A percentile compares a stretch with the other conserved stretches of the same genome.
Evolutionary conservation across 2,329 filamentous ascomycete genomes (phyloP).

Genomic region (Chaetomium globosum): DNA sequence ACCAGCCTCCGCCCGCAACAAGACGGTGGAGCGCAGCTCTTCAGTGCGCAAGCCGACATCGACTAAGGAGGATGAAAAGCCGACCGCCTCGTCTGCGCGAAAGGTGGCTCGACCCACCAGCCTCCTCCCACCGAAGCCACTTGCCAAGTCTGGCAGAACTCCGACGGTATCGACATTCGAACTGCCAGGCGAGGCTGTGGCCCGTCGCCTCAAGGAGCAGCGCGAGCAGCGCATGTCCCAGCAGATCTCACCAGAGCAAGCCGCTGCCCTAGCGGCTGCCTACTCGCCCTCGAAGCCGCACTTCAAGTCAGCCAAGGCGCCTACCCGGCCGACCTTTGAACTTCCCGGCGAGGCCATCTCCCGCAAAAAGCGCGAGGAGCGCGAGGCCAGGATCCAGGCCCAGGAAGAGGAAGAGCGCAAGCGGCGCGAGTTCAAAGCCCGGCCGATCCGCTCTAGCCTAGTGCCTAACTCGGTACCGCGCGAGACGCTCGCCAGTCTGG

Average conservation of each 20-base stretch:
- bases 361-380: constrained; percentile 57
- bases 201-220: constrained; percentile 60
- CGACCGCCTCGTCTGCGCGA: constrained; percentile 36
- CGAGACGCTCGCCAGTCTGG: constrained; percentile 61
- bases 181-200: constrained; percentile 64
- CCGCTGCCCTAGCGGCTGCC: constrained; percentile 25
- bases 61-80: constrained; percentile 41
- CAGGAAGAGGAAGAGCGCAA: constrained; percentile 64
- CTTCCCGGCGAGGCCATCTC: constrained; percentile 65
- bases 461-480: constrained; percentile 51
- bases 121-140: constrained; percentile 51
- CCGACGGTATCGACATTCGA: constrained; percentile 61
- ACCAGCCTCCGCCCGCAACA: constrained; percentile 49
- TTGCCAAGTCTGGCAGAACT: constrained; percentile 57
- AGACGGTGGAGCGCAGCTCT: constrained; percentile 44
- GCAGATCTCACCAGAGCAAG: constrained; percentile 31
- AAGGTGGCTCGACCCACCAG: constrained; percentile 45
- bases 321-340: constrained; percentile 61
- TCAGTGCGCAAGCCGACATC: constrained; percentile 50
- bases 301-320: constrained; percentile 55
- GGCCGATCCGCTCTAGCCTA: constrained; percentile 54
- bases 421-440: constrained; percentile 66
- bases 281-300: constrained; percentile 45
- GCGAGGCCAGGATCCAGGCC: constrained; percentile 56
- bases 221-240: constrained; percentile 56